A percentile compares a stretch with the other conserved stretches of the same genome.
phyloP scores from a whole-genome alignment of 768 basidiomycete genomes.

The Artomyces pyxidatus region DNA sequence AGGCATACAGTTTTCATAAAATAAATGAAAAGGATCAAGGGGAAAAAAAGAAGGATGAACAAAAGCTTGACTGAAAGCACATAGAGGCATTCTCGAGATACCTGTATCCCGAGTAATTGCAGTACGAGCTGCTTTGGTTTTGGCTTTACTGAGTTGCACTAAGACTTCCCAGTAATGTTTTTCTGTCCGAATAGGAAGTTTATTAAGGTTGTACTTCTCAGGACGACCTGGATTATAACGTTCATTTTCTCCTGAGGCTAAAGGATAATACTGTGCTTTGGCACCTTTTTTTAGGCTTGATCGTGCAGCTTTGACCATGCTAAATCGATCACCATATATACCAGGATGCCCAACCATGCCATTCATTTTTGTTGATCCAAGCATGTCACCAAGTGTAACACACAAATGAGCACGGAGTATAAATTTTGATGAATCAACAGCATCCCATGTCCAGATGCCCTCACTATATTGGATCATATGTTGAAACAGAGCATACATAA shows the following conservation, averaged over 20 bases:
- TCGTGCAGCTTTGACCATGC: background rate
- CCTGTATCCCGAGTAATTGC: background rate
- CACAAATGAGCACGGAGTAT: constrained; percentile 13
- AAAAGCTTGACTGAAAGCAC: background rate
- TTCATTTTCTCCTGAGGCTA: background rate
- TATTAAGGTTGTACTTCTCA: background rate
- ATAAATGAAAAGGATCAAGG: background rate
- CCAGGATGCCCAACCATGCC: constrained; percentile 1
- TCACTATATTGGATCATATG: background rate
- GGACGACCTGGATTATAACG: background rate
- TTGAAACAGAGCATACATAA: background rate
- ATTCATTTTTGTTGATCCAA: constrained; percentile 23
- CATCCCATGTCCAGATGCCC: background rate
- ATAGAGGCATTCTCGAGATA: background rate
- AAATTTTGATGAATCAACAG: background rate
- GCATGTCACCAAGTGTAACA: constrained; percentile 25
- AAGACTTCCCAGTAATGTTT: background rate
- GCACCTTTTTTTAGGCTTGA: background rate
- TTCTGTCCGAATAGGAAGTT: background rate
- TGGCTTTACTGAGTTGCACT: background rate
- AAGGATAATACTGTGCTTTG: background rate
- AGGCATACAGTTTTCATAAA: background rate
- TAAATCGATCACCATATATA: constrained; percentile 24
- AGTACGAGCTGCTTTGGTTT: background rate
- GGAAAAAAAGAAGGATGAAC: background rate